phyloP scores from a whole-genome alignment of 1,139 yeast species.

The Protomyces gravidus region DNA sequence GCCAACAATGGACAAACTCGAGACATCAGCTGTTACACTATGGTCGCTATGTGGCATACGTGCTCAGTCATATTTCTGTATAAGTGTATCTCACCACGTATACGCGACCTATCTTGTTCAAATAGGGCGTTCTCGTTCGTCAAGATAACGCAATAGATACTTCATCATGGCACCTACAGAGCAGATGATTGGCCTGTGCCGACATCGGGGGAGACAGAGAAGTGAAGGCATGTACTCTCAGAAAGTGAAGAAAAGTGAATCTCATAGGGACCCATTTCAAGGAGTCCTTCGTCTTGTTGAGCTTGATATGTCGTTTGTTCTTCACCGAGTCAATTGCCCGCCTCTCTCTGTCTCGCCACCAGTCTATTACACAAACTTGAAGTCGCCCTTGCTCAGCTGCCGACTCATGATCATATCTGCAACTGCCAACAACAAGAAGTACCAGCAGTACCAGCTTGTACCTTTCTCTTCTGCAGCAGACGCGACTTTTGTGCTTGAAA shows the following conservation, averaged over 20 bases:
- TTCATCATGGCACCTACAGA: neutral
- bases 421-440: no score
- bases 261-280: neutral
- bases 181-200: no score
- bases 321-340: neutral
- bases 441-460: no score
- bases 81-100: neutral
- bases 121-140: neutral
- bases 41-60: no score
- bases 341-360: neutral
- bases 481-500: no score
- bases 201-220: neutral
- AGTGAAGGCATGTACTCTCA: neutral
- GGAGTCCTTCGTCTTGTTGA: constrained; percentile 1
- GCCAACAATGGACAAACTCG: no score
- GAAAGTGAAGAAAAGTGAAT: constrained; percentile 1
- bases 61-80: neutral
- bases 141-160: neutral
- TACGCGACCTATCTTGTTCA: neutral
- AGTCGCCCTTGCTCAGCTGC: no score
- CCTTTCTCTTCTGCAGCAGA: no score
- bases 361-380: no score
- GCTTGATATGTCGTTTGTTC: constrained; percentile 4
- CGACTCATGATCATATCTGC: no score
- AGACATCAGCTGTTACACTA: no score